Evolutionary conservation across 805 yeast species (phyloP), one percentile per base, ranked within the genome.

Genomic region (Metschnikowia aberdeeniae): DNA sequence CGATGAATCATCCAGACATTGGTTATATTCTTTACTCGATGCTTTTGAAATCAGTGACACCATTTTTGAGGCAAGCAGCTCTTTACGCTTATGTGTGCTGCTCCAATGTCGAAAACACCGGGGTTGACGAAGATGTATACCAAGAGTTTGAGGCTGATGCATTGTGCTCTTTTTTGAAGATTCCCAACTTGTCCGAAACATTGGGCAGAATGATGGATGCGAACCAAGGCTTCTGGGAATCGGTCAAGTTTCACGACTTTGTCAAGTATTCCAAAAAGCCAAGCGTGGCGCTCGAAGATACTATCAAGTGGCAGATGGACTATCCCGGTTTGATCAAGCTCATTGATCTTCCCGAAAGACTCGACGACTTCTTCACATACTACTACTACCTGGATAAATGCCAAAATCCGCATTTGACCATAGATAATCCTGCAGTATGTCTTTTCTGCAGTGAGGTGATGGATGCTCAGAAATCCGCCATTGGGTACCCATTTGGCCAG

Each of bases 341-440:
- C 40, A 70, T 85, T 19, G 70, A 75, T 28, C 69, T 89, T 13
- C 97, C 97, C 0, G 61, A 67, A 2, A 72, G 85, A 41, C 63
- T 88, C 48, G 90, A 85, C 58, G 71, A 68, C 32, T 81, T 89
- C 51, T 87, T 85, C 65, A 82, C 87, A 3, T 70, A 76, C 31
- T 70, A 77, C 44, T 70, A 78, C 45, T 76, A 78, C 51, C 70
- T 67, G 56, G 72, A 70, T 22, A 64, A 66, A 37, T 68, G 66
- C 19, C 60, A 66, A 35, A 67, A 68, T 40, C 75, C 74, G 19
- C 65, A 60, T 55, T 55, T 56, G 46, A 45, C 54, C 1, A 72
- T 70, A 27, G 74, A 73, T 38, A 95, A 90, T 52, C 93, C 96
- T 0, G 96, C 95, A 0, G 69, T 92, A 8, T 92, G 99, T 58